phyloP scores from a whole-genome alignment of 345 rosid genomes.

The Anastatica hierochuntica region DNA sequence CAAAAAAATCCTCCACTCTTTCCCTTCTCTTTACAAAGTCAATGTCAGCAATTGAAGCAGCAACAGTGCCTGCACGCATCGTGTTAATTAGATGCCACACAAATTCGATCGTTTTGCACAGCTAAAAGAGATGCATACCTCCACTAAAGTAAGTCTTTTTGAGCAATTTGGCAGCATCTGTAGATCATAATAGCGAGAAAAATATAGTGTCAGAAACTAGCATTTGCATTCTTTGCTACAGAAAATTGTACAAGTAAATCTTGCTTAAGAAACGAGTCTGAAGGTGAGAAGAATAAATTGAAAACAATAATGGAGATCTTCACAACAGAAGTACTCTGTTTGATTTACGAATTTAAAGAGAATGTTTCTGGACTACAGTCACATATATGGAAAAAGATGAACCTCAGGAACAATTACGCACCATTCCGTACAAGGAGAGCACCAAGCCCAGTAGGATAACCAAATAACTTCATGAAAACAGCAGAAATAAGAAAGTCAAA shows the following conservation, averaged over 20 bases:
- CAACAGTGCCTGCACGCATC: constrained; percentile 68
- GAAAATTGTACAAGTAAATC: background rate
- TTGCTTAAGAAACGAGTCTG: constrained; percentile 7
- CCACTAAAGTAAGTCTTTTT: constrained; percentile 88
- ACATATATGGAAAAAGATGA: constrained; percentile 10
- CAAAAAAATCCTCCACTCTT: constrained; percentile 69
- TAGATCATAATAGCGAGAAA: constrained; percentile 9
- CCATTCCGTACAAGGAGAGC: constrained; percentile 83
- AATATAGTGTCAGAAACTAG: constrained; percentile 10
- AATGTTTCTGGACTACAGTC: constrained; percentile 3
- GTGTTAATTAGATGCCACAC: constrained; percentile 3
- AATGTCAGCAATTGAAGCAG: constrained; percentile 82
- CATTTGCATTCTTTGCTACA: constrained; percentile 1
- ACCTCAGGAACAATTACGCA: constrained; percentile 30
- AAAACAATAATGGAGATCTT: constrained; percentile 1
- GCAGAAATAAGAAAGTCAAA: constrained; percentile 15
- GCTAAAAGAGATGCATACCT: constrained; percentile 42
- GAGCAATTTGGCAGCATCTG: constrained; percentile 84
- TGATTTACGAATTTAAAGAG: background rate
- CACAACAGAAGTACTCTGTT: no score
- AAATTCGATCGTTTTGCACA: background rate
- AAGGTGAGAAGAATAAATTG: background rate
- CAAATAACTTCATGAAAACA: constrained; percentile 58
- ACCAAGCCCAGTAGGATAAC: constrained; percentile 98
- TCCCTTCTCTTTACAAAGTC: constrained; percentile 94